Evolutionary conservation across 2,329 filamentous ascomycete species (phyloP).

Genomic region (Aureobasidium leucospermi): DNA sequence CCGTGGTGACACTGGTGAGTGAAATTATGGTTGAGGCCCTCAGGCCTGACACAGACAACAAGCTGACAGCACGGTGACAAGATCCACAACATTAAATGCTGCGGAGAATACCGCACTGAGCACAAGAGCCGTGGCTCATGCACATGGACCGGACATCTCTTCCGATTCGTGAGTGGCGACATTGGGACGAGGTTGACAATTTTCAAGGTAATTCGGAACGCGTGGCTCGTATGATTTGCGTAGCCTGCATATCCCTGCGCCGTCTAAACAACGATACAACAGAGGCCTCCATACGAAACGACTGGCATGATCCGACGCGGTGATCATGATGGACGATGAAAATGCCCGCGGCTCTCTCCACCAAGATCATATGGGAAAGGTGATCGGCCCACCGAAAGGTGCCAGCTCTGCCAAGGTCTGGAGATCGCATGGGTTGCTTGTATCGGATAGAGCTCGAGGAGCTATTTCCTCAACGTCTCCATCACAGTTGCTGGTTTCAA

Average conservation of each 20-base stretch:
- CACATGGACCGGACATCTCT: neutral
- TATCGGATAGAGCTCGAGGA: neutral
- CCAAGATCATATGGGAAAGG: neutral
- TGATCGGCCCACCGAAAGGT: neutral
- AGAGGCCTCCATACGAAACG: neutral
- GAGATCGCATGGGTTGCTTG: neutral
- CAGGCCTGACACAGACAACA: neutral
- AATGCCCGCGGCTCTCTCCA: neutral
- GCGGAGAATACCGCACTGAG: neutral
- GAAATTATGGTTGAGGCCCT: neutral
- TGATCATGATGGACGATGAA: neutral
- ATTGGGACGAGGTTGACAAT: neutral
- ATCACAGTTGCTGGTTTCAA: neutral
- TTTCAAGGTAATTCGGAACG: neutral
- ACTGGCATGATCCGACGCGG: neutral
- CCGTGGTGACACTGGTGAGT: neutral
- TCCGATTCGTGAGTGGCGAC: neutral
- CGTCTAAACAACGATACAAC: neutral
- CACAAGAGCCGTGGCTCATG: neutral
- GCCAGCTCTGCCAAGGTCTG: slow-evolving; percentile 1
- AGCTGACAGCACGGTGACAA: neutral
- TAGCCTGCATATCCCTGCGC: neutral
- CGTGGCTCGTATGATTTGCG: neutral
- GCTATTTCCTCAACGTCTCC: neutral
- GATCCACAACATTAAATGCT: neutral